Conservation (phyloP, 1,139 yeast species). For the Kazachstania sp. region DNA sequence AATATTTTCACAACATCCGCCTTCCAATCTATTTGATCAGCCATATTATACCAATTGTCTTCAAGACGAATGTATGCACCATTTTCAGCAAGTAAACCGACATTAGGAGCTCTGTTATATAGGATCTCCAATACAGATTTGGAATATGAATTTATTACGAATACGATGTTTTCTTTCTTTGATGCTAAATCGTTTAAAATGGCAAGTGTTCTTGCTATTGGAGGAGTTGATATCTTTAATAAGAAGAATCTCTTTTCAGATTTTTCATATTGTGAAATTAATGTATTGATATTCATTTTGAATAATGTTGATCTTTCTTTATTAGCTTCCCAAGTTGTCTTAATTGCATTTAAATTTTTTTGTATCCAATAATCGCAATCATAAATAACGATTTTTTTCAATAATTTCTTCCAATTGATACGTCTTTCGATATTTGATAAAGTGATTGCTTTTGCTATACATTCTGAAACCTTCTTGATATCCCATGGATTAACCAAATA, state of each 20-base stretch:
- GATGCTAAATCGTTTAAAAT: slow-evolving; percentile 46
- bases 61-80: slow-evolving; percentile 61
- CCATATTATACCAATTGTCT: slow-evolving; percentile 56
- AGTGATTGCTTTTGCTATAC: slow-evolving; percentile 52
- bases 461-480: slow-evolving; percentile 51
- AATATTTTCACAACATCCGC: slow-evolving; percentile 61
- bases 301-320: slow-evolving; percentile 34
- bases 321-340: slow-evolving; percentile 54
- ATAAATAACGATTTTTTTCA: slow-evolving; percentile 51
- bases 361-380: slow-evolving; percentile 73
- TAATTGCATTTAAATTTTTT: slow-evolving; percentile 46
- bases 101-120: slow-evolving; percentile 55
- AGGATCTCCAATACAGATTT: slow-evolving; percentile 56
- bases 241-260: slow-evolving; percentile 42
- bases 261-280: slow-evolving; percentile 31
- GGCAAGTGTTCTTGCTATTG: slow-evolving; percentile 42
- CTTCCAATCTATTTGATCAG: slow-evolving; percentile 42
- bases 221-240: slow-evolving; percentile 44
- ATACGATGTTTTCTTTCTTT: slow-evolving; percentile 54
- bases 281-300: slow-evolving; percentile 36
- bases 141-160: slow-evolving; percentile 58
- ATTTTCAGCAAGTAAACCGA: slow-evolving; percentile 84
- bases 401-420: slow-evolving; percentile 54
- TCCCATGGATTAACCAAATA: slow-evolving; percentile 90
- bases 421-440: slow-evolving; percentile 52